Base-by-base conservation (phyloP, 345 rosid species). In the Punica granatum region DNA sequence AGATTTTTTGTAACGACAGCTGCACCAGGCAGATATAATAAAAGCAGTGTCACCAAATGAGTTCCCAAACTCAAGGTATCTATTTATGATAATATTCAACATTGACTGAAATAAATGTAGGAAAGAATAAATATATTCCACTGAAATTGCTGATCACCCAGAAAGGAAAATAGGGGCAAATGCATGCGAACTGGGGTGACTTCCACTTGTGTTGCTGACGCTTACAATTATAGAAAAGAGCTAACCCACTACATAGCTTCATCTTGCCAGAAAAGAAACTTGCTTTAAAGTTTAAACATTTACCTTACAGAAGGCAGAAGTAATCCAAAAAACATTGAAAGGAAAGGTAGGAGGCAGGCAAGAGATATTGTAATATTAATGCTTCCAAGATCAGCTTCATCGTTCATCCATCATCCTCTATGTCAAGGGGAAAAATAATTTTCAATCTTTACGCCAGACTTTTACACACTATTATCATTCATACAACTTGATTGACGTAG, bases 1-100 rank as follows among this genome's bases (percentile, higher is more conserved):
- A 64, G 73, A 31, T 77, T 70, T 66, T 84, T 77, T 70, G 78
- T 72, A 63, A 34, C 64, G 76, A 62, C 80, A 77, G 83, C 93
- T 90, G 81, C 71, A 68, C 72, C 75, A 58, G 67, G 44, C 61
- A 75, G 28, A 73, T 54, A 54, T 4, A 54, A 54, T 6, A 54
- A 10, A 28, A 12, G 61, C 33, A 56, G 59, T 53, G 31, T 18
- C 21, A 23, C 58, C 18, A 70, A 61, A 42, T 11, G 62, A 58
- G 15, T 69, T 59, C 10, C n/a, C 49, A 58, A 36, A 43, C 13
- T 21, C 32, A 59, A 42, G 30, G 30, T 18, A 15, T 26, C 7
- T 31, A 26, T 12, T 3, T 2, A 43, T n/a, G 23, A 43, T 11
- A 59, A 37, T 13, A 69, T 6, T 8, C 26, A 51, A 67, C 37